Conservation (phyloP, 139 green algal genomes). For the Coccomyxa sp. region DNA sequence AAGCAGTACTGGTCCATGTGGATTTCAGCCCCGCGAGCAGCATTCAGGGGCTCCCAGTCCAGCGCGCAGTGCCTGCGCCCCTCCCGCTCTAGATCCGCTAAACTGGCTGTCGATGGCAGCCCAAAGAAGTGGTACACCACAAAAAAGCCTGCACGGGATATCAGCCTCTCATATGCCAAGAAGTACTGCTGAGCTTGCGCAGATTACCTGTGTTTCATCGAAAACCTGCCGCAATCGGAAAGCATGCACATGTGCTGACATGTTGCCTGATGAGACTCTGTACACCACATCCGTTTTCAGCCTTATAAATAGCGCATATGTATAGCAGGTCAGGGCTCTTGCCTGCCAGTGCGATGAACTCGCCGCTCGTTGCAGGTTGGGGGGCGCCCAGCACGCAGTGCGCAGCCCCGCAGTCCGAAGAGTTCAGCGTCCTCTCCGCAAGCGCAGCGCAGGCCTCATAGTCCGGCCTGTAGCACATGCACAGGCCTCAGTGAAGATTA, state of each 20-base stretch:
- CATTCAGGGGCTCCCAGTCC: conserved; percentile 35
- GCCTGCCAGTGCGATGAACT: conserved; percentile 53
- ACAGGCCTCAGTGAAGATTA: too few relatives aligned
- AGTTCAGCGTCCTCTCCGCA: conserved; percentile 40
- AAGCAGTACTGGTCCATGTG: conserved; percentile 81
- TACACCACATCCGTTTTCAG: too few relatives aligned
- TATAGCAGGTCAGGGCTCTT: too few relatives aligned
- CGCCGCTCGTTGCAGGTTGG: conserved; percentile 25
- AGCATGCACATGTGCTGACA: too few relatives aligned
- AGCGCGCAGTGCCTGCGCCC: conserved; percentile 30
- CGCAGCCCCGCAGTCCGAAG: conserved; percentile 12
- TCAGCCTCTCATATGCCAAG: too few relatives aligned
- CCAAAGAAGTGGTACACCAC: conserved; percentile 75
- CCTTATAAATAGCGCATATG: too few relatives aligned
- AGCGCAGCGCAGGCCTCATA: conserved; percentile 45
- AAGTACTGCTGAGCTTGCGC: too few relatives aligned
- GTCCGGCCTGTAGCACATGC: conserved; percentile 28
- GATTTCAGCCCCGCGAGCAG: conserved; percentile 30
- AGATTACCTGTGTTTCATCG: too few relatives aligned
- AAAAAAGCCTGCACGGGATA: conserved; percentile 67
- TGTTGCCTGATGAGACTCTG: too few relatives aligned
- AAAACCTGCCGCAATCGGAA: too few relatives aligned
- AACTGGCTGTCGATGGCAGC: conserved; percentile 18
- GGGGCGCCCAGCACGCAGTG: conserved; percentile 42
- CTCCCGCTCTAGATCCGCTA: conserved; percentile 31